These are phyloP conservation scores for Neurospora tetrasperma DNA, from an alignment of 495 filamentous ascomycete species.

Conservation along the genomic window DNA sequence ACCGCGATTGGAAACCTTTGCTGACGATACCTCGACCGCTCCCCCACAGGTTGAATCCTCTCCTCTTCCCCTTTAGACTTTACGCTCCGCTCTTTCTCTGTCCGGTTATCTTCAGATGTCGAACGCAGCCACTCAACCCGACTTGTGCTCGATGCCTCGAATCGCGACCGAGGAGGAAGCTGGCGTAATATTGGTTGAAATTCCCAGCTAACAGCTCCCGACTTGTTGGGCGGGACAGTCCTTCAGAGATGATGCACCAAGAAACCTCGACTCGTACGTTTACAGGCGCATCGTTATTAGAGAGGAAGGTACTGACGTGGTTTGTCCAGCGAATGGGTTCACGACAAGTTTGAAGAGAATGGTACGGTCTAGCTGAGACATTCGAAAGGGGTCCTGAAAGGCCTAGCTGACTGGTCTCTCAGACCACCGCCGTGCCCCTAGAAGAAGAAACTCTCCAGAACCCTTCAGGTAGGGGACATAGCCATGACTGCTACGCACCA, in stretches of 20 bases:
- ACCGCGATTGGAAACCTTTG: neutral
- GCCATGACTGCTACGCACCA: neutral
- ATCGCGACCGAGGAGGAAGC: slow-evolving; percentile 19
- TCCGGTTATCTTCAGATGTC: slow-evolving; percentile 17
- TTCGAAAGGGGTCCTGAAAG: slow-evolving; percentile 19
- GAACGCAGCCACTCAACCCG: slow-evolving; percentile 19
- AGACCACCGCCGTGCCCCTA: slow-evolving; percentile 23
- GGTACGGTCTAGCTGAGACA: slow-evolving; percentile 20
- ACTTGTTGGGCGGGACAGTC: slow-evolving; percentile 29
- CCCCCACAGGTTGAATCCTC: slow-evolving; percentile 27
- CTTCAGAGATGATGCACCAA: slow-evolving; percentile 37
- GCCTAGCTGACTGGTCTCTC: slow-evolving; percentile 17
- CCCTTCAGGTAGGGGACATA: slow-evolving; percentile 36
- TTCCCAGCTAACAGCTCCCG: slow-evolving; percentile 23
- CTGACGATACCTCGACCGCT: neutral
- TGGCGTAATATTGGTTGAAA: slow-evolving; percentile 13
- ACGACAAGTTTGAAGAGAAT: slow-evolving; percentile 71
- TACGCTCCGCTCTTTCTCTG: slow-evolving; percentile 7
- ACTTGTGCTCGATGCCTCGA: slow-evolving; percentile 24
- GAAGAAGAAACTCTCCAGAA: slow-evolving; percentile 39
- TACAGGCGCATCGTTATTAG: slow-evolving; percentile 2
- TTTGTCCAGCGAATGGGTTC: slow-evolving; percentile 69
- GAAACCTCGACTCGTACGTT: slow-evolving; percentile 45
- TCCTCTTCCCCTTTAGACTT: slow-evolving; percentile 14
- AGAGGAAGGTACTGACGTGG: slow-evolving; percentile 9